Base-by-base conservation (phyloP, 441 rosid genomes). In the Croton laevigatus region DNA sequence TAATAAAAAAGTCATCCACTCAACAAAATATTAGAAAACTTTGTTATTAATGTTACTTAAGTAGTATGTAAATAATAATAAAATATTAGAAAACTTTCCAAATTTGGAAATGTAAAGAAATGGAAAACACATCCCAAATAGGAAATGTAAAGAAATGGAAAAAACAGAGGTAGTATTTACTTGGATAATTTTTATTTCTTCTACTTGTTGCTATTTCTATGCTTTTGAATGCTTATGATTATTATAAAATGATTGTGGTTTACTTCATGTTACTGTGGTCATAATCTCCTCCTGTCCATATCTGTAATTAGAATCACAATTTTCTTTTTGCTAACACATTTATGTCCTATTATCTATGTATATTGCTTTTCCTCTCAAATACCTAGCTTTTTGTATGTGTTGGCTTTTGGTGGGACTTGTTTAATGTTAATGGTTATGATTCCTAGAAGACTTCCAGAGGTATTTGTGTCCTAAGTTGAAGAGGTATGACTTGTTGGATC, bases 401-500 rank as follows among this genome's bases (percentile, higher is more conserved):
- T 67, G 36, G 23, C 42, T 71, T 65, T 37, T 54, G 14, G 9
- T 44, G 2, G 40, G 48, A 13, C 22, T 52, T 59, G 40, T 51
- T 65, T 62, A 54, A 69, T 60, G 77, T 65, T 62, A 54, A 69
- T 60, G 77, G 58, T 60, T 69, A 19, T 27, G 65, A 59, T 60
- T 64, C 27, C 67, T 58, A 4, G 48, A 71, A 67, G 67, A 74
- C 73, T 71, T 76, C 67, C 54, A 59, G 66, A 72, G 72, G 62
- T 68, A 51, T 62, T 13, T 64, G 44, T 70, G 70, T 60, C 66
- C 74, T 54, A 38, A 22, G 64, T 62, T 73, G 59, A 38, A 54
- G 69, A 77, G 74, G 66, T 75, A 79, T 67, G 75, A 71, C 70
- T 34, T 79, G 66, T 60, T 70, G 65, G 75, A 67, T 70, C 64